Base-by-base conservation (phyloP, 768 basidiomycete genomes). In the Lyophyllum decastes region DNA sequence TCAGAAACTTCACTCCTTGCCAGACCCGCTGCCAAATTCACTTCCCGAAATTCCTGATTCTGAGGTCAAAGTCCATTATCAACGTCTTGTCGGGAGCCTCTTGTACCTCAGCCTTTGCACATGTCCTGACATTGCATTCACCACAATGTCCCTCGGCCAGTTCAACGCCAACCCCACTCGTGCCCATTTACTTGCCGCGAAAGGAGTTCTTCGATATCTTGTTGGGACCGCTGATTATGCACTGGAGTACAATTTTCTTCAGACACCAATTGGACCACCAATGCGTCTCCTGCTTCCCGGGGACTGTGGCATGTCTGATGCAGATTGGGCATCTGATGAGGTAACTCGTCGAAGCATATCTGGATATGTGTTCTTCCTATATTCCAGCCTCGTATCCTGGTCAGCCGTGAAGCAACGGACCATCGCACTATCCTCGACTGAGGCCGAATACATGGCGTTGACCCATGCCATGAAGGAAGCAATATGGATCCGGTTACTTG, bases 121-220 rank as follows among this genome's bases (percentile, higher is more conserved):
- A 1, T 62, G 68, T 0, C 75, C 77, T 0, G 74, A 81, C 41
- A 64, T 79, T 11, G 61, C 72, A 0, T 73, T 61, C 47, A 62
- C 70, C 3, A 71, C 76, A 6, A 59, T 64, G 30, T 21, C 50
- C 0, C 68, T 79, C 1, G 63, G 72, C 0, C 71, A 72, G 27
- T 76, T 63, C 64, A 68, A 61, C 12, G 57, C 70, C 0, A 64
- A 64, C 19, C 77, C 75, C 0, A 63, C 66, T 1, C 52, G 38
- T 0, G 52, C 46, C 0, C 75, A 77, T 60, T 61, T 73, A 48
- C 50, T 67, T 0, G 73, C 73, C 0, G 70, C 69, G 2, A 73
- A 76, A 58, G 63, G 62, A 26, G 61, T 73, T 16, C 61, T 73
- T 10, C 58, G 66, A 0, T 77, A 79, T 49, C 66, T 79, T 21